Evolutionary conservation across 2,329 filamentous ascomycete species (phyloP), one percentile per base, ranked within the genome.

Genomic region (Colletotrichum noveboracense): DNA sequence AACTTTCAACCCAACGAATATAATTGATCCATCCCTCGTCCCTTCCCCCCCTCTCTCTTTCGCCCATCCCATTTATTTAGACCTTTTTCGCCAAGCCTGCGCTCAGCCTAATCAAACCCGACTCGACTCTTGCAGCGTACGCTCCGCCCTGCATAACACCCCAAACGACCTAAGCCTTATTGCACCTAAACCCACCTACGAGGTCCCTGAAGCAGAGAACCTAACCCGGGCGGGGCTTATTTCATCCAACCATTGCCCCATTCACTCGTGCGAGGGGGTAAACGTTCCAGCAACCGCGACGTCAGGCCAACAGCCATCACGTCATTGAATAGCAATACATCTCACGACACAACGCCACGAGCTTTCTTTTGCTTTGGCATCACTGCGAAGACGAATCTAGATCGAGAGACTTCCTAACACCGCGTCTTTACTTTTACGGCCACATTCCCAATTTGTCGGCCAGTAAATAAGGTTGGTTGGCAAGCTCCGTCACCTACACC

Each of bases 1-100:
- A n/a, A 48, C 38, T 48, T 64, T 67, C 32, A 58, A n/a, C n/a
- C n/a, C 32, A 62, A 14, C 56, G 58, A 68, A 69, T 76, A 76
- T 76, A 76, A 74, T 38, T 74, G 70, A 61, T 76, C 58, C 56
- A 56, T 72, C 64, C 38, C 36, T 60, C 36, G 14, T 34, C 28
- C 6, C 56, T 26, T 16, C 38, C 56, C 38, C 43, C 30, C 28
- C n/a, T 21, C 18, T 18, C 43, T 14, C 30, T 55, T 43, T 21
- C 34, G 24, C 30, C 55, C 55, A 60, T 69, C 66, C 67, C 26
- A 70, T 56, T 21, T 30, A 24, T 66, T 28, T 52, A n/a, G 26
- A 32, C 58, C 13, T 58, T 28, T 58, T 28, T 6, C 24, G 58
- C 30, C 18, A 30, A 32, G 28, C 30, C 21, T 4, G 28, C 30